Conservation (phyloP, 225 moss, liverwort and hornwort species). For the Physcomitrium patens region DNA sequence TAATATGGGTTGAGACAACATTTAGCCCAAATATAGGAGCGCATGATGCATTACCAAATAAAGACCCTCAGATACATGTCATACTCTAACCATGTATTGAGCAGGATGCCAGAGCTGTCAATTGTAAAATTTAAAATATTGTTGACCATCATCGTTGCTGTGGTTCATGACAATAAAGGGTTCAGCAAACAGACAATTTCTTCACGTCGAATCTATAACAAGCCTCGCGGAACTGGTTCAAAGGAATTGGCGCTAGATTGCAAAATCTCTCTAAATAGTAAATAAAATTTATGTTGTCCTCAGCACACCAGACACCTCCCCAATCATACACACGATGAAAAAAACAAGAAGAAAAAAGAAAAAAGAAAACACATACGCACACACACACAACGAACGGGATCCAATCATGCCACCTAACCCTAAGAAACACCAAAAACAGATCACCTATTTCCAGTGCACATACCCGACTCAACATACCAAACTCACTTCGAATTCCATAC, state of each 20-base stretch:
- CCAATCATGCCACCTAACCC: background rate
- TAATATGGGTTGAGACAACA: no score
- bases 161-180: background rate
- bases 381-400: background rate
- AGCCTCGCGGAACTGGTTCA: background rate
- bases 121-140: no score
- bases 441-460: background rate
- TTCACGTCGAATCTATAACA: background rate
- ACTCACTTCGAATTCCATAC: constrained; percentile 10
- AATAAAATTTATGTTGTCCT: no score
- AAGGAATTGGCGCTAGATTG: background rate
- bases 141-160: no score
- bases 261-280: background rate
- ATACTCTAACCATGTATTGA: no score
- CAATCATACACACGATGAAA: background rate
- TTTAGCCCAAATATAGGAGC: no score
- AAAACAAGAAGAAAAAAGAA: no score
- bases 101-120: no score
- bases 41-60: no score
- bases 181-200: background rate
- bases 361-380: no score
- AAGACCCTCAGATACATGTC: no score
- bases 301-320: background rate
- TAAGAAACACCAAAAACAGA: background rate
- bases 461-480: background rate